Evolutionary conservation across 2,329 filamentous ascomycete species (phyloP), one percentile per base, ranked within the genome.

Genomic region (Madurella mycetomatis): DNA sequence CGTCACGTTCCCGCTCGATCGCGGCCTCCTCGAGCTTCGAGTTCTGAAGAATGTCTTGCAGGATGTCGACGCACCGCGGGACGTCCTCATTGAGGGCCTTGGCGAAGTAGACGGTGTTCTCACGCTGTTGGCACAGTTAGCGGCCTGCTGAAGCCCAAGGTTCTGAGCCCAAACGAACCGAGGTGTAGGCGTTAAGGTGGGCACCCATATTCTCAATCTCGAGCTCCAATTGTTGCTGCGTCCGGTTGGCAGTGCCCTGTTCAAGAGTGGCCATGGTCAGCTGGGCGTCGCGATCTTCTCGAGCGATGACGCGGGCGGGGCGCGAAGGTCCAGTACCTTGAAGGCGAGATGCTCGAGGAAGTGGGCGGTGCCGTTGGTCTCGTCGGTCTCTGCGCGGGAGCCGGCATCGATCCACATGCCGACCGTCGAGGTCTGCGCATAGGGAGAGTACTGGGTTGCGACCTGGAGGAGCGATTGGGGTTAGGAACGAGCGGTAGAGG

Each of bases 191-290:
- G 77, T 99, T 99, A 68, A 99, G 83, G 80, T 99, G 94, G 63
- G 90, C 94, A 73, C 94, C 94, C 90, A 99, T 96, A 80, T 99
- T 99, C 83, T 99, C 94, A 71, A 99, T 97, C 81, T 99, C 94
- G 63, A 99, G 86, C 81, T 99, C 94, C 72, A 99, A 82, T 79
- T 99, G 94, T 73, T 95, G 88, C 77, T 99, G 94, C 63, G 88
- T 91, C 76, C 94, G 85, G 80, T 88, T 95, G 75, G 88, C 82
- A 65, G 94, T 99, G 67, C 94, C 94, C 92, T 92, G 60, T 54
- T 39, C 9, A 25, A 25, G 25, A 25, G n/a, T 18, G 9, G 32
- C 39, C 31, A 4, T 11, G 41, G 49, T 61, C 44, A 59, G 56
- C 19, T 12, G 30, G 40, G 17, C 9, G 9, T n/a, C 18, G 16